Percentiles rank a stretch among this genome's conserved stretches.
Evolutionary conservation across 345 rosid species (phyloP).

Genomic region (Xanthoceras sorbifolium): DNA sequence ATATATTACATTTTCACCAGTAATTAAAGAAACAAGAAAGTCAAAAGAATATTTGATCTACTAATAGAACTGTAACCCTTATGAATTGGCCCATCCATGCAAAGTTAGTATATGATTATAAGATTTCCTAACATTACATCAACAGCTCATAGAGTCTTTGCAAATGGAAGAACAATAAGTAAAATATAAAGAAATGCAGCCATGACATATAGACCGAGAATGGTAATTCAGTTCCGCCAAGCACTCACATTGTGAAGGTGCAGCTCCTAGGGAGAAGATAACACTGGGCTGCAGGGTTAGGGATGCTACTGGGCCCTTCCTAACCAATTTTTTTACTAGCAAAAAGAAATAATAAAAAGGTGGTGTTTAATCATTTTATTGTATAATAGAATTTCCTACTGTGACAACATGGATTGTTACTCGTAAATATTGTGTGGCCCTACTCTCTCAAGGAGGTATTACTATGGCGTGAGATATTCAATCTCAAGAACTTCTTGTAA

Average conservation of each 20-base stretch:
- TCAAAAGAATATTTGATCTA: neutral
- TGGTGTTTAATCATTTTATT: neutral
- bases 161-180: neutral
- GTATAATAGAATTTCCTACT: neutral
- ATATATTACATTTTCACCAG: neutral
- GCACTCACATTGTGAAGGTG: neutral
- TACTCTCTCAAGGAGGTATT: neutral
- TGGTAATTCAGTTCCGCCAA: neutral
- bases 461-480: neutral
- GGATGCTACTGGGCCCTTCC: neutral
- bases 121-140: neutral
- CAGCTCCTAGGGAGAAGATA: neutral
- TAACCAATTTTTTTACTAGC: neutral
- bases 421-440: neutral
- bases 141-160: neutral
- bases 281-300: neutral
- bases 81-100: neutral
- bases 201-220: neutral
- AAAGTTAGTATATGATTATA: neutral
- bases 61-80: neutral
- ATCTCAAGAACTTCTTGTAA: neutral
- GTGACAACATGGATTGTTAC: neutral
- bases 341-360: neutral
- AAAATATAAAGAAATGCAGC: neutral
- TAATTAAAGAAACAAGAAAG: neutral